These are phyloP conservation scores for Tuber borchii DNA, from an alignment of 495 filamentous ascomycete genomes.

Conservation along the genomic window DNA sequence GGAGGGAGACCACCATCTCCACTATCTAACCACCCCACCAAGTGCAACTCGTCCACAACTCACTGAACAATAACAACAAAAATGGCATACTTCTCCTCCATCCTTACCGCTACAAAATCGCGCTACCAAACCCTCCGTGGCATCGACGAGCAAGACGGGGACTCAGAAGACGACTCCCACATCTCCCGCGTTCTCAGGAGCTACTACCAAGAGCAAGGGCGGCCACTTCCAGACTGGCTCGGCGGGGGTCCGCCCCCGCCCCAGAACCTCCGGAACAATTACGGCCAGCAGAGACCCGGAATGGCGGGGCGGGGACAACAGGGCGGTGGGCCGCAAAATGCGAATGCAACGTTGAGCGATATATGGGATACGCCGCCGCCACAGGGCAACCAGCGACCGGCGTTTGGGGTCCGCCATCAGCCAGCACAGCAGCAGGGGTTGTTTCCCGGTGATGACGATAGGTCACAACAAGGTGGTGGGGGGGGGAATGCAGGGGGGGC, in stretches of 20 bases:
- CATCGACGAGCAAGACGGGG: slow-evolving; percentile 65
- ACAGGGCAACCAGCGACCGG: slow-evolving; percentile 48
- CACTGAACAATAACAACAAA: slow-evolving; percentile 17
- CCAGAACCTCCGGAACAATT: slow-evolving; percentile 48
- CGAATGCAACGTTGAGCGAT: slow-evolving; percentile 56
- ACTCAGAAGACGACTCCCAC: slow-evolving; percentile 91
- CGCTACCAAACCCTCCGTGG: slow-evolving; percentile 39
- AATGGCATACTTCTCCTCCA: slow-evolving; percentile 41
- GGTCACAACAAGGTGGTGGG: slow-evolving; percentile 35
- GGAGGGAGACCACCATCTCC: neutral
- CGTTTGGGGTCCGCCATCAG: slow-evolving; percentile 49
- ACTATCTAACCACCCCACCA: neutral
- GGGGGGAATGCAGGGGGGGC: slow-evolving; percentile 42
- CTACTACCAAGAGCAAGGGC: slow-evolving; percentile 86
- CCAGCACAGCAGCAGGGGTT: slow-evolving; percentile 32
- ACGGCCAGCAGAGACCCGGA: slow-evolving; percentile 46
- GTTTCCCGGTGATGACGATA: slow-evolving; percentile 40
- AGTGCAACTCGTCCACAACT: neutral
- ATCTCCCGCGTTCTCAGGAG: slow-evolving; percentile 89
- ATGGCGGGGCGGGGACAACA: slow-evolving; percentile 38
- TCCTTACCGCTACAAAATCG: slow-evolving; percentile 41
- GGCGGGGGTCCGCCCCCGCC: slow-evolving; percentile 64
- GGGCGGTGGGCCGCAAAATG: slow-evolving; percentile 39
- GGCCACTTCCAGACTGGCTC: slow-evolving; percentile 79
- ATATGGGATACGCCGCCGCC: slow-evolving; percentile 67